Evolutionary conservation across 2,329 filamentous ascomycete species (phyloP).

Genomic region (Stenocarpella maydis): DNA sequence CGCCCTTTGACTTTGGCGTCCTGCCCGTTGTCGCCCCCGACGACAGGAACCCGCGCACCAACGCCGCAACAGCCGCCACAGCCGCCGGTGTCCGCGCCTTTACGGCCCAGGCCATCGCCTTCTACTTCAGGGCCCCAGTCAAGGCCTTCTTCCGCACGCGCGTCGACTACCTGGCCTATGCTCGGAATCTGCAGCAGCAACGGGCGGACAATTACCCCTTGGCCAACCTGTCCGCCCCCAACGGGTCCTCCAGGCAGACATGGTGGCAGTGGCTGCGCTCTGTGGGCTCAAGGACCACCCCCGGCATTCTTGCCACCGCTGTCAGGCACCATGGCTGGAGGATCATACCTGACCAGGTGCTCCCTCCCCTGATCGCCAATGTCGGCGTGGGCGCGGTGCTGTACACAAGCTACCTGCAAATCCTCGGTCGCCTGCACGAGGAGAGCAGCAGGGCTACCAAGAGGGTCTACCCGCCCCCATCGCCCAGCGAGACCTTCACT

Average conservation of each 20-base stretch:
- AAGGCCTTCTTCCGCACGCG: slow-evolving; percentile 92
- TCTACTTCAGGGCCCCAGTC: slow-evolving; percentile 90
- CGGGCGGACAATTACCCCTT: slow-evolving; percentile 27
- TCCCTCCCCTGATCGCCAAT: slow-evolving; percentile 79
- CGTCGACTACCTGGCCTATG: slow-evolving; percentile 80
- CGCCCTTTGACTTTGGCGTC: slow-evolving; percentile 43
- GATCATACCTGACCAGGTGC: slow-evolving; percentile 78
- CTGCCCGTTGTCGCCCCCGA: slow-evolving; percentile 56
- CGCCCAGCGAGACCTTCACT: slow-evolving; percentile 68
- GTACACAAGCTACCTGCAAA: slow-evolving; percentile 79
- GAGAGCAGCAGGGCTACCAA: slow-evolving; percentile 65
- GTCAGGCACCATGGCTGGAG: slow-evolving; percentile 76
- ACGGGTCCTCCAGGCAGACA: slow-evolving; percentile 32
- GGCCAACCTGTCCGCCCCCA: slow-evolving; percentile 35
- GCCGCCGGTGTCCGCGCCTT: slow-evolving; percentile 85
- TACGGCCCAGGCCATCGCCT: slow-evolving; percentile 83
- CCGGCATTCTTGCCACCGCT: slow-evolving; percentile 73
- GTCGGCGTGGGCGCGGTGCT: slow-evolving; percentile 77
- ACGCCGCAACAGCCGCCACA: slow-evolving; percentile 76
- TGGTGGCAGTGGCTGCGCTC: slow-evolving; percentile 58
- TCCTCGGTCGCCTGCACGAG: slow-evolving; percentile 71
- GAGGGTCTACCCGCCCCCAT: slow-evolving; percentile 75
- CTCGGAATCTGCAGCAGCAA: slow-evolving; percentile 60
- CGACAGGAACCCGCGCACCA: slow-evolving; percentile 59
- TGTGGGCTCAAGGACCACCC: slow-evolving; percentile 63